These are phyloP conservation scores for Paramyrothecium sp. DNA, from an alignment of 2,329 filamentous ascomycete species.

Conservation along the genomic window DNA sequence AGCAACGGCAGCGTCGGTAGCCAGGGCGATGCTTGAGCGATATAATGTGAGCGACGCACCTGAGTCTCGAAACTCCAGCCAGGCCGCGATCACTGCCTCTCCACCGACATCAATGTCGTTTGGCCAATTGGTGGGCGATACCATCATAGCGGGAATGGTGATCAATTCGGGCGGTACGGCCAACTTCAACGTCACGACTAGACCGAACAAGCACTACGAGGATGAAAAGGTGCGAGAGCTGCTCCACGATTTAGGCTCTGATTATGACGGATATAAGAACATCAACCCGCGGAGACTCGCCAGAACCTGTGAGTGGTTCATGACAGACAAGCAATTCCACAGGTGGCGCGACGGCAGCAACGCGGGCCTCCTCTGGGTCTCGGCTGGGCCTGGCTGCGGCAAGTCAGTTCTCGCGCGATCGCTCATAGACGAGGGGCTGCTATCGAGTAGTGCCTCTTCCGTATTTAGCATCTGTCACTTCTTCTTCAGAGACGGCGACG, in stretches of 20 bases:
- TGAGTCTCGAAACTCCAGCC: neutral
- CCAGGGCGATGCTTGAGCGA: slow-evolving; percentile 20
- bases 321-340: slow-evolving; percentile 20
- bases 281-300: slow-evolving; percentile 21
- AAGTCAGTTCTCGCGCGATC: slow-evolving; percentile 20
- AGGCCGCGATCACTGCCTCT: neutral
- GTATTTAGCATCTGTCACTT: slow-evolving; percentile 27
- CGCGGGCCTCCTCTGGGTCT: slow-evolving; percentile 27
- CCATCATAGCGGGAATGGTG: neutral
- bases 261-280: slow-evolving; percentile 25
- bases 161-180: neutral
- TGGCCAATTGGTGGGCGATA: neutral
- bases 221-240: neutral
- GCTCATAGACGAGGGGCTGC: slow-evolving; percentile 23
- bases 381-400: slow-evolving; percentile 29
- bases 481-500: slow-evolving; percentile 30
- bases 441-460: slow-evolving; percentile 13
- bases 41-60: neutral
- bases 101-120: neutral
- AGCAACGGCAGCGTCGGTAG: slow-evolving; percentile 27
- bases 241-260: slow-evolving; percentile 15
- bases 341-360: slow-evolving; percentile 19
- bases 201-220: neutral
- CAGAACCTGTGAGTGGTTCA: slow-evolving; percentile 32
- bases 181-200: neutral